Evolutionary conservation across 1,284 basidiomycete species (phyloP), one percentile per base, ranked within the genome.

Genomic region (Filobasidium uniguttulatum): DNA sequence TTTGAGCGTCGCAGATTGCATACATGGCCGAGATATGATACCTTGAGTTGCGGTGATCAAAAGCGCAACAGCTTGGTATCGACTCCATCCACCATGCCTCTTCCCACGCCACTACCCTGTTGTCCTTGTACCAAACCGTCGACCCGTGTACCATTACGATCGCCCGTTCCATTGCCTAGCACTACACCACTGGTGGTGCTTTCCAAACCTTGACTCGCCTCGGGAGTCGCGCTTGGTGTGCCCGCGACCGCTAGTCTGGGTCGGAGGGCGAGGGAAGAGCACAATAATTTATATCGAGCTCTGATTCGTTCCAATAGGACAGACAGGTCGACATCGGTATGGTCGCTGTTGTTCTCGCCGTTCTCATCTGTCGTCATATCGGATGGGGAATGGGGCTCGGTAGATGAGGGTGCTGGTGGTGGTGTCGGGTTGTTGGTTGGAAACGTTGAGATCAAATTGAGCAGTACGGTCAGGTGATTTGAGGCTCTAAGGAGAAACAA

Each of bases 211-310:
- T 46, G 10, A n/a, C n/a, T n/a, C n/a, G n/a, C n/a, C n/a, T 33
- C n/a, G 9, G 9, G 10, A 33, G 9, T 33, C 31, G 31, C 10
- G 31, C 31, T n/a, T 28, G 40, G 40, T 28, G 8, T 15, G 26
- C 40, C 29, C 3, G 40, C 40, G n/a, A 62, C 60, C 1, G 60
- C 59, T 34, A 74, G 52, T 14, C 72, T 53, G 0, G 86, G 81
- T 30, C 79, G 72, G 7, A 87, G 74, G 30, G 85, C 84, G n/a
- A 96, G 72, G 0, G 78, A 77, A 0, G 88, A 80, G 60, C 90
- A 96, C 19, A 89, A 77, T 0, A 81, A 76, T 59, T 83, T 83
- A 70, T 96, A 94, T 58, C 85, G 77, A 3, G 89, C 86, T 28
- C 88, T 79, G 55, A 94, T 91, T 57, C 84, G 80, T 35, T 81